Percentiles rank a stretch among this genome's conserved stretches.
These are phyloP conservation scores for Jatropha podagrica DNA, from an alignment of 441 rosid species.

Conservation along the genomic window DNA sequence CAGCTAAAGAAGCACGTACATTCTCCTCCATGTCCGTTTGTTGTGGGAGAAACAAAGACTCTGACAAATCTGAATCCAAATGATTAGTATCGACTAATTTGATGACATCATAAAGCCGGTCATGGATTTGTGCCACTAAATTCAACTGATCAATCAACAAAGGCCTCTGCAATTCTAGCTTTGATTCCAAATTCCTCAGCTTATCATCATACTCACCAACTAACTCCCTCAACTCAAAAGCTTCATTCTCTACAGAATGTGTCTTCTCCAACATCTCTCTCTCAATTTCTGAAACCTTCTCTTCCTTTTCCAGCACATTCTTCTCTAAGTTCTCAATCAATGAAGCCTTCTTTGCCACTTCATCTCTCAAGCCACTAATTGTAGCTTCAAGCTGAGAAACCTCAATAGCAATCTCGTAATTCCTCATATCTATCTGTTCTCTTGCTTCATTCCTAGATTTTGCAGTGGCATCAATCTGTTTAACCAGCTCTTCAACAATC, in stretches of 20 bases:
- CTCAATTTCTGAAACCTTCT: constrained; percentile 49
- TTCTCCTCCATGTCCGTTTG: constrained; percentile 80
- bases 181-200: constrained; percentile 49
- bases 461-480: constrained; percentile 49
- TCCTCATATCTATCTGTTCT: constrained; percentile 85
- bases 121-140: constrained; percentile 75
- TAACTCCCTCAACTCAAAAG: constrained; percentile 54
- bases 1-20: constrained; percentile 78
- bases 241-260: constrained; percentile 48
- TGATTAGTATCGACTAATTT: constrained; percentile 56
- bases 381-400: constrained; percentile 93
- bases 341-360: constrained; percentile 55
- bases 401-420: constrained; percentile 90
- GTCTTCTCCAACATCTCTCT: constrained; percentile 50
- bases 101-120: constrained; percentile 54
- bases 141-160: constrained; percentile 80
- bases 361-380: constrained; percentile 65
- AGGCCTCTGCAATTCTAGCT: constrained; percentile 64
- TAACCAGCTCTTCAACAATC: constrained; percentile 84
- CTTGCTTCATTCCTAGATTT: constrained; percentile 86
- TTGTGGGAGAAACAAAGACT: constrained; percentile 79
- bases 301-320: constrained; percentile 51
- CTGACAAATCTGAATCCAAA: constrained; percentile 69
- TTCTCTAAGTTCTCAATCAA: constrained; percentile 56
- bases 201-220: constrained; percentile 70